A percentile compares a stretch with the other conserved stretches of the same genome.
Evolutionary conservation across 2,329 filamentous ascomycete genomes (phyloP).

Genomic region (Botrytis sinoallii): DNA sequence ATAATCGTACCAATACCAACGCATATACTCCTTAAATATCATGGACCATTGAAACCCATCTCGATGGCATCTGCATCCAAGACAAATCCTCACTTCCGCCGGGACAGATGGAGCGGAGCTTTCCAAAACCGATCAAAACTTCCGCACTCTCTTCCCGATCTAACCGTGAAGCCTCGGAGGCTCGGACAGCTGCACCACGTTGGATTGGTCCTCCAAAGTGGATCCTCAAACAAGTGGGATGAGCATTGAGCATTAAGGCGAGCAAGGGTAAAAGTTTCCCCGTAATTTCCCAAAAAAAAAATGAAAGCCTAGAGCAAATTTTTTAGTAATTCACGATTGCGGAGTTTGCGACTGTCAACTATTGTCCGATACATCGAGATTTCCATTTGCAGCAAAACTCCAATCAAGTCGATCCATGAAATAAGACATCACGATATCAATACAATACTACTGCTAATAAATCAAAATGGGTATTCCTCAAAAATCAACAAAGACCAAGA

Average conservation of each 20-base stretch:
- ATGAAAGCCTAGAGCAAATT: not conserved
- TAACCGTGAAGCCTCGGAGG: not conserved
- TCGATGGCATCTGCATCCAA: not conserved
- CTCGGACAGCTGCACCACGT: not conserved
- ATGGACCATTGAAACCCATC: not conserved
- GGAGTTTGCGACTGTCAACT: not conserved
- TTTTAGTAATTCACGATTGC: not conserved
- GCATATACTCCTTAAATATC: not conserved
- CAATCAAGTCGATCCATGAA: not conserved
- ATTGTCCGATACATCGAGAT: conserved; percentile 1
- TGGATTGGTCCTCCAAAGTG: not conserved
- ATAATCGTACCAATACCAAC: not conserved
- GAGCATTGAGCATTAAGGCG: too few species aligned
- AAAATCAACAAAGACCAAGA: conserved; percentile 69
- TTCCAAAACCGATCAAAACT: not conserved
- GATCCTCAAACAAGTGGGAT: not conserved
- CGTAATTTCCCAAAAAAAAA: not conserved
- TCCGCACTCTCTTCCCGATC: not conserved
- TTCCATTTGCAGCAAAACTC: not conserved
- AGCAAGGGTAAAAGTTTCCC: not conserved
- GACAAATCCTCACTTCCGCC: not conserved
- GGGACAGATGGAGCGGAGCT: not conserved
- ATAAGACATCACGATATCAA: not conserved
- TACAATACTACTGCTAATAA: not conserved
- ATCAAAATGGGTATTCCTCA: conserved; percentile 63